Base-by-base conservation (phyloP, 2,329 filamentous ascomycete genomes). In the Fonsecaea nubica region DNA sequence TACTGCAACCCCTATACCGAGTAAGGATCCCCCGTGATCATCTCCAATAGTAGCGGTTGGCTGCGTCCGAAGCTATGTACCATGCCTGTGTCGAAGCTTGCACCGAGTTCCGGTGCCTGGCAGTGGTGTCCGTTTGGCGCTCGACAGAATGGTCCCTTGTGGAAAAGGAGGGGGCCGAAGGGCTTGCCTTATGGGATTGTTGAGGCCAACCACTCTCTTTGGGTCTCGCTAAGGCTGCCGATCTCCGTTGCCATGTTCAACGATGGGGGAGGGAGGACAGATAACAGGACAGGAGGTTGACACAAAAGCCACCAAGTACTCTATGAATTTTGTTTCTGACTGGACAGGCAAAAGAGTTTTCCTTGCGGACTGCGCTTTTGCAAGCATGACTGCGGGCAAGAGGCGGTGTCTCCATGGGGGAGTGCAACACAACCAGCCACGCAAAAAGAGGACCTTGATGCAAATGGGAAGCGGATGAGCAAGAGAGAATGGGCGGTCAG, bases 71-170 rank as follows among this genome's bases (percentile, higher is more conserved):
- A 42, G 40, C 40, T 42, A 42, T 25, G 25, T 25, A 25, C 45
- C 45, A 50, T 25, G 45, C 18, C 45, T 50, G 45, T 42, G 18
- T 50, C 1, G 32, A 54, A 30, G 32, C 25, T 21, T 30, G 53
- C 45, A 50, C 56, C 61, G 57, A 64, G 57, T 45, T 66, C 64
- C 67, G 64, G 57, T 62, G 36, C 60, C 64, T 66, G 60, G 61
- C 67, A 66, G 60, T 40, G 42, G 59, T 59, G 55, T 52, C 54
- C 59, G 54, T 35, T 15, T 42, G 21, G 55, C 25, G 10, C 35
- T 40, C 45, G n/a, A 25, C 40, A 21, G 25, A 8, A 40, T 30
- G 48, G 13, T 30, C 36, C 12, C 36, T 60, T 55, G n/a, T 30
- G 57, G 15, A 33, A 50, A 38, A 60, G 32, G 30, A 54, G 36